Conservation (phyloP, 2,329 filamentous ascomycete species). For the Pyrenochaeta sp. region DNA sequence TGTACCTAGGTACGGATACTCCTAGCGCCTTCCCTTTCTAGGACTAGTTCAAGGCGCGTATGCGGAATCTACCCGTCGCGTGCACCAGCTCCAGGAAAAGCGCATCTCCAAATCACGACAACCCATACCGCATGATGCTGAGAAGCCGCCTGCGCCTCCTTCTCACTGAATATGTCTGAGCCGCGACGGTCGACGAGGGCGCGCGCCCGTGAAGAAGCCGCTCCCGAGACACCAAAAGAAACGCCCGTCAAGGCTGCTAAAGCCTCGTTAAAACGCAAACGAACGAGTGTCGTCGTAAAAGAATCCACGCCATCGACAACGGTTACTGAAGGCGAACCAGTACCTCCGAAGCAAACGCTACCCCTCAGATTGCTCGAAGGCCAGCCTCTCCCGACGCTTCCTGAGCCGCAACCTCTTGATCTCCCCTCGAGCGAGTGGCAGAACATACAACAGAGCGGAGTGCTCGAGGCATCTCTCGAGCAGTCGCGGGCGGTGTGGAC, state of each 20-base stretch:
- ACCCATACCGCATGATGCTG: neutral
- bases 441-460: constrained; percentile 77
- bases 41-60: neutral
- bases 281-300: constrained; percentile 30
- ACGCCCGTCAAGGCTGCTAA: constrained; percentile 38
- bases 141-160: neutral
- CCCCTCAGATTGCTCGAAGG: constrained; percentile 71
- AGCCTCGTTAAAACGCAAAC: constrained; percentile 46
- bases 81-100: neutral
- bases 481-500: constrained; percentile 69
- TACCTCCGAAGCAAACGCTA: constrained; percentile 48
- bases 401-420: constrained; percentile 70
- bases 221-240: constrained; percentile 37
- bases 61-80: constrained; percentile 5
- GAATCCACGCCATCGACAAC: constrained; percentile 38
- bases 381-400: constrained; percentile 75
- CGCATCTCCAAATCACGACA: neutral
- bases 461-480: constrained; percentile 75
- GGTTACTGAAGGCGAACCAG: constrained; percentile 20
- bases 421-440: constrained; percentile 74
- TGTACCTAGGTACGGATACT: neutral
- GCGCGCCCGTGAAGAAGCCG: constrained; percentile 46
- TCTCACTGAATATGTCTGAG: constrained; percentile 40
- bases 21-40: neutral
- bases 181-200: constrained; percentile 47